A percentile compares a stretch with the other conserved stretches of the same genome.
Conservation (phyloP, 1,284 basidiomycete genomes). For the Apiotrichum siamense region DNA sequence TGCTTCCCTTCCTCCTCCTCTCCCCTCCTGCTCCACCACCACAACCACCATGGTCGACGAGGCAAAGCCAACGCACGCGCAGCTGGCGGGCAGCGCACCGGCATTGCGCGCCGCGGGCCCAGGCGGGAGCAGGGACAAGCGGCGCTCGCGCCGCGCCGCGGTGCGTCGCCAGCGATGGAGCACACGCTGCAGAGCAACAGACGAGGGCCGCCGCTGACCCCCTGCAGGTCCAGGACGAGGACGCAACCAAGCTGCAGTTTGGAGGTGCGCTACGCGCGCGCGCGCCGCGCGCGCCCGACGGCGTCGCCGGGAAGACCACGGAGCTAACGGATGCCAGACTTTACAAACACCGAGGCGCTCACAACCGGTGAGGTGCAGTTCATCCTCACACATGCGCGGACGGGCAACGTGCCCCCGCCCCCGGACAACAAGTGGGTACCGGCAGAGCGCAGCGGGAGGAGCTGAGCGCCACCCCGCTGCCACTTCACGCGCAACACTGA, state of each 20-base stretch:
- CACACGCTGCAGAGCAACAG: too few species aligned
- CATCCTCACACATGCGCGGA: conserved; percentile 26
- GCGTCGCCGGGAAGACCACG: too few species aligned
- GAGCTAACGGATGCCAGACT: conserved; percentile 23
- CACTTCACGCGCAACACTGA: neutral
- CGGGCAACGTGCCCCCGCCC: conserved; percentile 29
- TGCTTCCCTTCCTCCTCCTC: too few species aligned
- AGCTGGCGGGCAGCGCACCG: conserved; percentile 2
- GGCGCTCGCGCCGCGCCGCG: neutral
- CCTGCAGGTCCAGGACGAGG: conserved; percentile 38
- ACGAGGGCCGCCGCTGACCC: too few species aligned
- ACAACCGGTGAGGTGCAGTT: conserved; percentile 38
- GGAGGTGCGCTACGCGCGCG: conserved; percentile 24
- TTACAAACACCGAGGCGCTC: conserved; percentile 38
- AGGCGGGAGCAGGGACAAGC: neutral
- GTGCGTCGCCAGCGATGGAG: too few species aligned
- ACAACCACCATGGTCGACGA: conserved; percentile 26
- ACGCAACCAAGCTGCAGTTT: conserved; percentile 45
- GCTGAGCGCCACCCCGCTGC: too few species aligned
- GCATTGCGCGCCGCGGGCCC: neutral
- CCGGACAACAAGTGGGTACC: conserved; percentile 42
- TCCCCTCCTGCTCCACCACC: too few species aligned
- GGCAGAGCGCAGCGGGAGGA: too few species aligned
- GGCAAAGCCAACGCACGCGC: conserved; percentile 14
- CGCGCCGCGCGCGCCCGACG: too few species aligned